Evolutionary conservation across 2,329 filamentous ascomycete species (phyloP).

Genomic region (Cytospora mali): DNA sequence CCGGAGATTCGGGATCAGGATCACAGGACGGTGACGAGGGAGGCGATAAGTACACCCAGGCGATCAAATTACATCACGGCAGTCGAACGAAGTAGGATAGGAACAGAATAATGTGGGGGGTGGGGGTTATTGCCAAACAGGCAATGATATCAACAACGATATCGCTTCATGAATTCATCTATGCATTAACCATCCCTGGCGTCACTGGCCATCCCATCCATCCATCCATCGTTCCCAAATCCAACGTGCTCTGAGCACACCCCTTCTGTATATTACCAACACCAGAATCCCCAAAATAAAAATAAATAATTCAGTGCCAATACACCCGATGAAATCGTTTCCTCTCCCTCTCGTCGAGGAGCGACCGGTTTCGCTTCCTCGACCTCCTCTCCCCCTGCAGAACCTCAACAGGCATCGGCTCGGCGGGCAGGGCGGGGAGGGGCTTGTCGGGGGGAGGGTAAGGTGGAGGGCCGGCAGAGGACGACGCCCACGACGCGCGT

Average conservation of each 20-base stretch:
- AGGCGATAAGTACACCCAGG: too few species aligned
- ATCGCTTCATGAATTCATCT: not conserved
- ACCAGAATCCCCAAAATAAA: not conserved
- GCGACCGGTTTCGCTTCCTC: constrained; percentile 12
- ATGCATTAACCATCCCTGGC: not conserved
- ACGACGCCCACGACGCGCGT: constrained; percentile 10
- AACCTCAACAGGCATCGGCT: not conserved
- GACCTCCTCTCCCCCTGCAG: constrained; percentile 4
- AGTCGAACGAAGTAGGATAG: too few species aligned
- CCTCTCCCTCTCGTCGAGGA: constrained; percentile 16
- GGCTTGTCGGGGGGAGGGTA: constrained; percentile 17
- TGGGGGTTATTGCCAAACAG: not conserved
- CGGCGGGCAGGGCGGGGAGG: constrained; percentile 7
- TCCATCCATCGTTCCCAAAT: not conserved
- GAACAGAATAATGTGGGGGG: too few species aligned
- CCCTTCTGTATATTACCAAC: not conserved
- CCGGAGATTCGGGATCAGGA: too few species aligned
- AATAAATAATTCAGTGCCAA: not conserved
- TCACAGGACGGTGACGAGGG: too few species aligned
- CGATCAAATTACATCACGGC: too few species aligned
- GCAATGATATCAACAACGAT: constrained; percentile 1
- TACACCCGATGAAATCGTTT: constrained; percentile 14
- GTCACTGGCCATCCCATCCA: not conserved
- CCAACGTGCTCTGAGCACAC: not conserved
- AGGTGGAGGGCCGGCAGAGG: constrained; percentile 12